Base-by-base conservation (phyloP, 352 stramenopile genomes). In the Saprolegnia parasitica region DNA sequence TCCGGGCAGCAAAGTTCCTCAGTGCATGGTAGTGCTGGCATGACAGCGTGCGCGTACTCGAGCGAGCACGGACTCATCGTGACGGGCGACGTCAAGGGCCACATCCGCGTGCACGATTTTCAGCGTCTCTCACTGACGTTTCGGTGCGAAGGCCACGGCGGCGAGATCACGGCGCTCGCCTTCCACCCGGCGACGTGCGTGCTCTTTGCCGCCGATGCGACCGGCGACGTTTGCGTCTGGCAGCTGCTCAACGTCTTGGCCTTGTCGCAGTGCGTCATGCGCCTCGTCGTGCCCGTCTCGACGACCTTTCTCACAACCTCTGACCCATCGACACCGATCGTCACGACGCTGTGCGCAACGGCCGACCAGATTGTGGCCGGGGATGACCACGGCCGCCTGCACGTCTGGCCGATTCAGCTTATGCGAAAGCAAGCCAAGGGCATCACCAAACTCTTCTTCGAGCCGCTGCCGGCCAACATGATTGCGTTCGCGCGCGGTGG, bases 51-150 rank as follows among this genome's bases (percentile, higher is more conserved):
- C 45, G 66, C 78, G 10, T 91, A 81, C 47, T 87, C 80, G 2
- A 67, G 71, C 0, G 66, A 71, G 20, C 55, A 70, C 0, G 71
- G 79, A 15, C 75, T 89, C 21, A 67, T 91, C 16, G 83, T 80
- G 4, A 89, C 83, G 16, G 83, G 77, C 0, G 83, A 91, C 56
- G 78, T 86, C 56, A 16, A 73, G 5, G 83, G 83, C 13, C 74
- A 71, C 54, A 72, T 91, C 37, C 81, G 87, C 55, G 71, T 91
- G 1, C 86, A 89, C 62, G 78, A 91, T 42, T 86, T 91, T 50
- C 72, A 78, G 56, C 76, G 72, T 9, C 75, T 91, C 16, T 87
- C 83, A 15, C 63, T 91, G 37, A 57, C 79, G 0, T 87, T 87
- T 60, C 71, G 73, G 4, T 89, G 83, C 61, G 72, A 71, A 16